phyloP scores from a whole-genome alignment of 2,329 filamentous ascomycete species.

The Pochonia chlamydosporia region DNA sequence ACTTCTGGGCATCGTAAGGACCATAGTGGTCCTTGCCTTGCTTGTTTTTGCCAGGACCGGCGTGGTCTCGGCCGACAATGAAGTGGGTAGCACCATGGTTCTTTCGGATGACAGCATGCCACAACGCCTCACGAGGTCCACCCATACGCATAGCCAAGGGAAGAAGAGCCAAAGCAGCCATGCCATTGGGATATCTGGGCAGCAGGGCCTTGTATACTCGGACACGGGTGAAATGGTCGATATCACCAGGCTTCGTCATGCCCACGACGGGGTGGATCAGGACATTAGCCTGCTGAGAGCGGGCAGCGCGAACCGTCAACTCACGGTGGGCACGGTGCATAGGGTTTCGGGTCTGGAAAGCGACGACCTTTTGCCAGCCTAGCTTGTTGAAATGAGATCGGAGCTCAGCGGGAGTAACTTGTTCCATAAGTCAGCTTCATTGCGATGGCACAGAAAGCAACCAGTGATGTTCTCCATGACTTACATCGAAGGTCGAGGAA shows the following conservation, averaged over 20 bases:
- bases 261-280: slow-evolving; percentile 98
- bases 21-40: slow-evolving; percentile 96
- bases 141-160: slow-evolving; percentile 99
- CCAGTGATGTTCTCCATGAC: slow-evolving; percentile 21
- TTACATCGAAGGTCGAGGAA: slow-evolving; percentile 92
- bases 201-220: slow-evolving; percentile 97
- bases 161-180: slow-evolving; percentile 93
- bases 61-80: slow-evolving; percentile 97
- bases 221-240: slow-evolving; percentile 99
- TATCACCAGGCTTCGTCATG: slow-evolving; percentile 97
- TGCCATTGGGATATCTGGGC: slow-evolving; percentile 95
- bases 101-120: slow-evolving; percentile 99
- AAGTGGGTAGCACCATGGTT: slow-evolving; percentile 99
- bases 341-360: slow-evolving; percentile 98
- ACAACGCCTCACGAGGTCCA: slow-evolving; percentile 95
- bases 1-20: slow-evolving; percentile 93
- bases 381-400: slow-evolving; percentile 98
- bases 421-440: slow-evolving; percentile 10
- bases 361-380: slow-evolving; percentile 94
- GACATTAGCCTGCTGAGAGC: slow-evolving; percentile 93
- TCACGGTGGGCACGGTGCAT: slow-evolving; percentile 99
- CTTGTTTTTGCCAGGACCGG: slow-evolving; percentile 96
- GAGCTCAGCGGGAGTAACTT: slow-evolving; percentile 88
- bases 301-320: slow-evolving; percentile 92
- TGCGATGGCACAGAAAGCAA: neutral